phyloP scores from a whole-genome alignment of 2,329 filamentous ascomycete species.

The Elsinoe necatrix region DNA sequence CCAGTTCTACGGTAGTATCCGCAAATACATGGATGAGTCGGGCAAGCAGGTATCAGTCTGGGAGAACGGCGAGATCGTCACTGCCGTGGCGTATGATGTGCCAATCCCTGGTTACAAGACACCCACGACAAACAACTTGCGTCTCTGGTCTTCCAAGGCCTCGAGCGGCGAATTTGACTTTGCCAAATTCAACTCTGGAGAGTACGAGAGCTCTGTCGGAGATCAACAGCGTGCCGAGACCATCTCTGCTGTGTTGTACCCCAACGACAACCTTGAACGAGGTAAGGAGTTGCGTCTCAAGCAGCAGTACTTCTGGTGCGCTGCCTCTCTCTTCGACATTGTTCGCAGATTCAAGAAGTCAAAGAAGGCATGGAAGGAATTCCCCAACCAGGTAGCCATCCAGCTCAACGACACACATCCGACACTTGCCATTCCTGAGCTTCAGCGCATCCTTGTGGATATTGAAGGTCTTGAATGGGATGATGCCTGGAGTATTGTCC shows the following conservation, averaged over 20 bases:
- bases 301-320: conserved; percentile 99
- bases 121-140: conserved; percentile 86
- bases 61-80: conserved; percentile 90
- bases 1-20: conserved; percentile 86
- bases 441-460: conserved; percentile 87
- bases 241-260: conserved; percentile 93
- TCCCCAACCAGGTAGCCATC: conserved; percentile 90
- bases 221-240: conserved; percentile 98
- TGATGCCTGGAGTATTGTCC: conserved; percentile 68
- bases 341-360: conserved; percentile 97
- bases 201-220: conserved; percentile 96
- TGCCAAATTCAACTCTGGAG: conserved; percentile 97
- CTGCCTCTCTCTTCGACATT: conserved; percentile 91
- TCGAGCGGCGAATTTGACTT: conserved; percentile 98
- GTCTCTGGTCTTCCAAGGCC: conserved; percentile 95
- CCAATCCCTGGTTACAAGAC: conserved; percentile 79
- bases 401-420: conserved; percentile 98
- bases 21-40: conserved; percentile 59
- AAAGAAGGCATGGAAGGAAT: conserved; percentile 81
- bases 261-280: conserved; percentile 81
- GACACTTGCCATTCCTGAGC: conserved; percentile 88
- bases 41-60: conserved; percentile 70
- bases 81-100: conserved; percentile 88
- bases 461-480: conserved; percentile 89
- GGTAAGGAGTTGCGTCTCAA: conserved; percentile 96